These are phyloP conservation scores for Annona cherimola DNA, from an alignment of 164 flowering plant genomes.

Conservation along the genomic window DNA sequence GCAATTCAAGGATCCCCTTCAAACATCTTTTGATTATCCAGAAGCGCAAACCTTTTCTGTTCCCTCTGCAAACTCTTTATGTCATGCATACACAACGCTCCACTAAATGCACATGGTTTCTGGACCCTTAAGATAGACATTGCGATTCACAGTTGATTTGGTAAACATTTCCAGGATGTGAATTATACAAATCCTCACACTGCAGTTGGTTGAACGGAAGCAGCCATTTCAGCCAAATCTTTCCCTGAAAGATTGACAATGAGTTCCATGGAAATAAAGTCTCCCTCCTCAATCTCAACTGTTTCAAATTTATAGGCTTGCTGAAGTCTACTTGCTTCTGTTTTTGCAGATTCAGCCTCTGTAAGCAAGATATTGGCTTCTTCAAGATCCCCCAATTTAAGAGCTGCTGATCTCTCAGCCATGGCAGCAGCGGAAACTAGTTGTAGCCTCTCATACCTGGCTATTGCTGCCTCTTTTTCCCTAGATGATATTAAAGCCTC, in stretches of 20 bases:
- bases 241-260: conserved; percentile 47
- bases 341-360: conserved; percentile 62
- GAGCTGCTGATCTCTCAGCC: conserved; percentile 66
- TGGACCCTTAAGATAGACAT: no score
- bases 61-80: neutral
- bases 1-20: neutral
- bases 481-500: conserved; percentile 46
- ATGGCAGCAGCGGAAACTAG: conserved; percentile 47
- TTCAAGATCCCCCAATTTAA: conserved; percentile 61
- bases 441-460: conserved; percentile 54
- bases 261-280: conserved; percentile 56
- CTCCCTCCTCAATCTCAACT: conserved; percentile 32
- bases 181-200: conserved; percentile 4
- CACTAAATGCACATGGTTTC: neutral
- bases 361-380: conserved; percentile 58
- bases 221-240: conserved; percentile 47
- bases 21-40: neutral
- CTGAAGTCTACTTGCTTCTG: conserved; percentile 54
- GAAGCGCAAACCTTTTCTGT: neutral
- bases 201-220: conserved; percentile 26
- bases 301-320: conserved; percentile 34
- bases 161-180: neutral
- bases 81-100: neutral
- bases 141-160: neutral
- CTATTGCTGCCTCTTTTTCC: conserved; percentile 59